A percentile compares a stretch with the other conserved stretches of the same genome.
These are phyloP conservation scores for Saturnispora besseyi DNA, from an alignment of 805 yeast species.

Conservation along the genomic window DNA sequence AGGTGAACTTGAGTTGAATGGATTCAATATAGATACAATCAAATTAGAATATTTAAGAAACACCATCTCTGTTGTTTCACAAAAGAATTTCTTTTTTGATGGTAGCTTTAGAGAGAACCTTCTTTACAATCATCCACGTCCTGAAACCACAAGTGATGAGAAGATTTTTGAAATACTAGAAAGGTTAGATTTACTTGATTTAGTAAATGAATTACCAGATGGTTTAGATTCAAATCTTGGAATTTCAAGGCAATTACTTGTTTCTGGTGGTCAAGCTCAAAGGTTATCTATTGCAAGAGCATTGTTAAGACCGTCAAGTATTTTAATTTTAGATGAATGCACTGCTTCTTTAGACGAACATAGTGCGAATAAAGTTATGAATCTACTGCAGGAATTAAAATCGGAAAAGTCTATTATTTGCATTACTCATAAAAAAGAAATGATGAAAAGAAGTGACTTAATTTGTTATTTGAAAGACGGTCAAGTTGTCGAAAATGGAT, in stretches of 20 bases:
- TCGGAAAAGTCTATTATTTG: constrained; percentile 38
- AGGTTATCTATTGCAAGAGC: constrained; percentile 81
- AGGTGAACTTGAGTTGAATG: constrained; percentile 25
- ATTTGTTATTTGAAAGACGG: constrained; percentile 45
- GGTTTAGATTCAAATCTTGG: constrained; percentile 56
- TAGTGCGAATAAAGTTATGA: constrained; percentile 42
- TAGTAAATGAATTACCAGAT: constrained; percentile 44
- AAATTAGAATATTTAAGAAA: constrained; percentile 42
- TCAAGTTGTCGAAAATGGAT: constrained; percentile 37
- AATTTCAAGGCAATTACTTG: constrained; percentile 30
- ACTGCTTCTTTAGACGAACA: constrained; percentile 78
- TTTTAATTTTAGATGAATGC: constrained; percentile 78
- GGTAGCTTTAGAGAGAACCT: constrained; percentile 70
- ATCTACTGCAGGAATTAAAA: constrained; percentile 34
- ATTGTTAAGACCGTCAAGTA: constrained; percentile 51
- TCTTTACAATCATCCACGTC: constrained; percentile 42
- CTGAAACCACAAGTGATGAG: constrained; percentile 13
- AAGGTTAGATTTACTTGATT: constrained; percentile 43
- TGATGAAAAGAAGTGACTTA: constrained; percentile 52
- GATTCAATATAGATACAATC: constrained; percentile 37
- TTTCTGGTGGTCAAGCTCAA: constrained; percentile 92
- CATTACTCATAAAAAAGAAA: constrained; percentile 64
- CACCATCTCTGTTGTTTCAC: constrained; percentile 63
- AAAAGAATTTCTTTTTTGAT: constrained; percentile 60
- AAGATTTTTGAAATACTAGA: constrained; percentile 34